Evolutionary conservation across 176 grass and related monocot species (phyloP), one percentile per base, ranked within the genome.

Genomic region (Hyparrhenia diplandra): DNA sequence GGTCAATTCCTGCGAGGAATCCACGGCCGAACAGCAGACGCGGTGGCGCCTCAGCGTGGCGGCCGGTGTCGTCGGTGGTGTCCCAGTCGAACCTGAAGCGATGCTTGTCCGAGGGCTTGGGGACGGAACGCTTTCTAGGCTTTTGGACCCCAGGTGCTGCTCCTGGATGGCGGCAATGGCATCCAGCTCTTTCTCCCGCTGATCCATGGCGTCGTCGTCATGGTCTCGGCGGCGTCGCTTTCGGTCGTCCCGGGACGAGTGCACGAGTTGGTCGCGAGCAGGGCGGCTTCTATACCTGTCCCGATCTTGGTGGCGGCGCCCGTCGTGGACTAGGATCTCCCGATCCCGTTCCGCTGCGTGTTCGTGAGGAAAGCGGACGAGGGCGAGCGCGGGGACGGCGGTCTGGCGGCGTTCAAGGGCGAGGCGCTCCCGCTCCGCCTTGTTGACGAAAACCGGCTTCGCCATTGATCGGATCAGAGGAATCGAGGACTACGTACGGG

Each of bases 11-110:
- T 8, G 37, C 37, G 0, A 97, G 75, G 79, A 97, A 97, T 0
- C 94, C 94, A 3, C 94, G 92, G 23, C 94, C 94, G 5, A 94
- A 97, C 58, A 97, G 90, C 12, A 97, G 83, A 4, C 1, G 37
- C 89, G 86, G n/a, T 2, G 7, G 37, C 4, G 92, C 94, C 58
- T 97, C 89, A 13, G 37, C 37, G 7, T 39, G 7, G 37, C 89
- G 92, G 16, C 89, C 92, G 30, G 94, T 97, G 72, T 97, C 94
- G 77, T 97, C 94, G 0, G 94, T 94, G 85, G 94, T 94, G 78
- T 97, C 94, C 94, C 94, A 97, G 54, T 94, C 94, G 31, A 97
- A 97, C 4, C 92, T 94, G 83, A 97, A 97, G n/a, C 94, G 89
- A 64, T 94, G 94, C 73, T 97, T 97, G 85, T 97, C 94, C 4